A percentile compares a stretch with the other conserved stretches of the same genome.
Conservation (phyloP, 2,329 filamentous ascomycete genomes). For the Mycosphaerella arachidis region DNA sequence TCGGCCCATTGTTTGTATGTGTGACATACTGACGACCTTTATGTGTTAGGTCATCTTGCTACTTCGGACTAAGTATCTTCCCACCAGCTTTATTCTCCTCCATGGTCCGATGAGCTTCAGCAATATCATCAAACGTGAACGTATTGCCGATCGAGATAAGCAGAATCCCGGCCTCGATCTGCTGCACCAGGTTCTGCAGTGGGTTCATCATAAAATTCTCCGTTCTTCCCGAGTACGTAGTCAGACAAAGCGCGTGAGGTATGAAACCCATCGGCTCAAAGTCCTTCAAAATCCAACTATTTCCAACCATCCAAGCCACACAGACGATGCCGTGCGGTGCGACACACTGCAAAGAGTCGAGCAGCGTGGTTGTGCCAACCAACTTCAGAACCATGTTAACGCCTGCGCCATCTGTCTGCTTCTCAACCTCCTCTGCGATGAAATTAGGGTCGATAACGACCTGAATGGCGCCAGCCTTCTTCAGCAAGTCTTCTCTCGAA, state of each 20-base stretch:
- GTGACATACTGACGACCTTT: too few relatives aligned
- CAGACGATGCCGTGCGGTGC: conserved; percentile 41
- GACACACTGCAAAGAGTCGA: conserved; percentile 42
- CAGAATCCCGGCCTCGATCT: conserved; percentile 38
- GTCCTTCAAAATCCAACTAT: conserved; percentile 37
- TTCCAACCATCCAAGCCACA: conserved; percentile 45
- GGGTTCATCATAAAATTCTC: conserved; percentile 42
- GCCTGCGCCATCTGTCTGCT: conserved; percentile 23
- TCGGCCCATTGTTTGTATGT: too few relatives aligned
- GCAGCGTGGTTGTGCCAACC: conserved; percentile 40
- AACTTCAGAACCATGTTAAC: conserved; percentile 48
- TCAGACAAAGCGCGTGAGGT: conserved; percentile 39
- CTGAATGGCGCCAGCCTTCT: conserved; percentile 39
- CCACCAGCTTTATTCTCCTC: conserved; percentile 43
- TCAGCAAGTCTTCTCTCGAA: conserved; percentile 37
- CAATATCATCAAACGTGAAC: conserved; percentile 44
- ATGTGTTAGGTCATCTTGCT: too few relatives aligned
- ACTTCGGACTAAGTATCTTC: conserved; percentile 32
- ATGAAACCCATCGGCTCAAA: conserved; percentile 44
- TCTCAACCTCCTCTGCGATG: conserved; percentile 36
- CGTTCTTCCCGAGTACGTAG: conserved; percentile 38
- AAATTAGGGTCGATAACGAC: conserved; percentile 44
- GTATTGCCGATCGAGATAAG: conserved; percentile 41
- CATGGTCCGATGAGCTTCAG: conserved; percentile 44
- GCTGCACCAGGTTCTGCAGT: conserved; percentile 37